These are phyloP conservation scores for Phytophthora citrophthora DNA, from an alignment of 352 stramenopile genomes.

Conservation along the genomic window DNA sequence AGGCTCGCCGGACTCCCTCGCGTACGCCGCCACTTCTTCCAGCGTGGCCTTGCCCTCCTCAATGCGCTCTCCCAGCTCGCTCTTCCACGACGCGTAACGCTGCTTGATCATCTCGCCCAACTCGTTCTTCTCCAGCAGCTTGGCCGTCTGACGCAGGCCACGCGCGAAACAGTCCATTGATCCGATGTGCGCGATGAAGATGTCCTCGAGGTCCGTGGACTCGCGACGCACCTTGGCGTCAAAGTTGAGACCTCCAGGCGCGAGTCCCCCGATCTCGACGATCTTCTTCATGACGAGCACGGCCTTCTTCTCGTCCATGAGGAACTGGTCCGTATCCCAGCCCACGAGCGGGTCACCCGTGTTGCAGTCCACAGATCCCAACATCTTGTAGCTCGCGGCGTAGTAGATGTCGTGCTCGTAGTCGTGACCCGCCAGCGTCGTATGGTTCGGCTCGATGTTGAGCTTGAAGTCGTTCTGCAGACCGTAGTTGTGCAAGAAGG, in stretches of 20 bases:
- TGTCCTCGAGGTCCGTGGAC: constrained; percentile 75
- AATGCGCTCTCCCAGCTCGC: constrained; percentile 61
- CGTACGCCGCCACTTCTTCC: constrained; percentile 61
- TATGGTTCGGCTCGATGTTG: constrained; percentile 92
- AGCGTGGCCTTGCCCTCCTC: constrained; percentile 68
- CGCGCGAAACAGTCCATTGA: constrained; percentile 87
- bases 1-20: constrained; percentile 59
- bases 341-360: constrained; percentile 60
- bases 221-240: constrained; percentile 87
- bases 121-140: constrained; percentile 66
- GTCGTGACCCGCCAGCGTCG: constrained; percentile 84
- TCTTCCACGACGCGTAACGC: constrained; percentile 78
- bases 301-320: constrained; percentile 80
- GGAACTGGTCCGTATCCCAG: constrained; percentile 88
- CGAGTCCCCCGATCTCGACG: constrained; percentile 76
- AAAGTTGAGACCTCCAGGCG: constrained; percentile 85
- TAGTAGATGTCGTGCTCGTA: constrained; percentile 89
- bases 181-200: constrained; percentile 88
- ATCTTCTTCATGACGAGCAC: constrained; percentile 79
- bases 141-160: constrained; percentile 72
- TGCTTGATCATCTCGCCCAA: constrained; percentile 54
- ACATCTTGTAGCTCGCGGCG: constrained; percentile 69
- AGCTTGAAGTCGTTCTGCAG: constrained; percentile 87
- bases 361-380: constrained; percentile 90
- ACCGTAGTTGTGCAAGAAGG: constrained; percentile 82